phyloP scores from a whole-genome alignment of 192 early-diverging fungal genomes.

The Radiomyces spectabilis region DNA sequence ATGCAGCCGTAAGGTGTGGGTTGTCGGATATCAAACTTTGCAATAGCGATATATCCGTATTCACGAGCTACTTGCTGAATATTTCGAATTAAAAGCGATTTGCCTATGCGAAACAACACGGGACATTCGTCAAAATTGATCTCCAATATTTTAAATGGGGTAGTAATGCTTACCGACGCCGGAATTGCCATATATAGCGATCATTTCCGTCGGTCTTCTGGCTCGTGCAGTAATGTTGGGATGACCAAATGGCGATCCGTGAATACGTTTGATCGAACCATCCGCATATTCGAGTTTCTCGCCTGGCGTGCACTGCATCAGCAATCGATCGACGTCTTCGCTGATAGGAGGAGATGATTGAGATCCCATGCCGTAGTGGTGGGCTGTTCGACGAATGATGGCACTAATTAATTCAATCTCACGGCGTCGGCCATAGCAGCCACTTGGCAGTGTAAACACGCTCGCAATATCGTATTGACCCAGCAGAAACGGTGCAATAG shows the following conservation, averaged over 20 bases:
- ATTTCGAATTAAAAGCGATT: constrained; percentile 12
- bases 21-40: constrained; percentile 24
- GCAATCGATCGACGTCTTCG: background rate
- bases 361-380: background rate
- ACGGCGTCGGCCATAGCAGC: constrained; percentile 16
- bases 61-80: constrained; percentile 17
- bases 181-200: constrained; percentile 17
- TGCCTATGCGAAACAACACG: no score
- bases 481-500: constrained; percentile 12
- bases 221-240: background rate
- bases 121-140: background rate
- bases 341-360: background rate
- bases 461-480: constrained; percentile 19
- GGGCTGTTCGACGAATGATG: constrained; percentile 15
- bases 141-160: no score
- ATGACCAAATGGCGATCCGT: background rate
- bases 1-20: constrained; percentile 26
- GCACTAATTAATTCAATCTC: constrained; percentile 14
- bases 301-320: background rate
- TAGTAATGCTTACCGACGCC: no score
- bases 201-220: constrained; percentile 17
- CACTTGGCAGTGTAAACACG: constrained; percentile 19
- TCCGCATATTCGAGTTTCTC: no score
- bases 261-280: background rate
- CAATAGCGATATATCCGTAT: constrained; percentile 22